Base-by-base conservation (phyloP, 176 grass and related monocot genomes). In the Hordeum marinum region DNA sequence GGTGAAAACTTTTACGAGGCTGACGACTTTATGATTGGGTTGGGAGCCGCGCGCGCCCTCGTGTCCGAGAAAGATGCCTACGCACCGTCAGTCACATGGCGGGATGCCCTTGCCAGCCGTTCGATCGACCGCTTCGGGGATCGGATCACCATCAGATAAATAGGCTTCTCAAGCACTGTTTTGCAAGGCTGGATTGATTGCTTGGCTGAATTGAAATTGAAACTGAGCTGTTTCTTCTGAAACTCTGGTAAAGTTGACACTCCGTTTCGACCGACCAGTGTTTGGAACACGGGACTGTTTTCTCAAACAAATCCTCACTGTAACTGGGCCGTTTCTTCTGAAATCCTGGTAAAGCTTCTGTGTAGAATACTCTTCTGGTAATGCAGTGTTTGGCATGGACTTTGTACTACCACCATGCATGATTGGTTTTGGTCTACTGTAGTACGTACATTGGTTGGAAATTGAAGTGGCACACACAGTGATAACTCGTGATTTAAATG, bases 1-100 rank as follows among this genome's bases (percentile, higher is more conserved):
- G 84, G 84, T 79, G 10, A 74, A 90, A 90, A 72, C 88, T 86
- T 83, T 86, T 81, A 66, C 73, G 76, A 74, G 67, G 18, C 74
- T 45, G 88, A 86, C 74, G 79, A 55, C 88, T 90, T 86, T 83
- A 86, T 78, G 78, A 58, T 39, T 67, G 32, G 72, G 45, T 55
- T 55, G 54, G 54, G 54, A 57, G 54, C 18, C 54, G 57, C 76
- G 66, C 45, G 26, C 35, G 64, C 46, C 64, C 76, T 62, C 64
- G 31, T 60, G 86, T 7, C 9, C 31, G 72, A 58, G 79, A 69
- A 76, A 90, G 83, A 90, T 86, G 88, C 76, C 65, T 9, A 13
- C 25, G 26, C n/a, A 52, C 42, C 58, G 68, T 35, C 82, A 77
- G 68, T 45, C 82, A 77, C 87, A 52, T 70, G 82, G 60, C 70